These are phyloP conservation scores for Capsella bursapastoris DNA, from an alignment of 345 rosid genomes.

Conservation along the genomic window DNA sequence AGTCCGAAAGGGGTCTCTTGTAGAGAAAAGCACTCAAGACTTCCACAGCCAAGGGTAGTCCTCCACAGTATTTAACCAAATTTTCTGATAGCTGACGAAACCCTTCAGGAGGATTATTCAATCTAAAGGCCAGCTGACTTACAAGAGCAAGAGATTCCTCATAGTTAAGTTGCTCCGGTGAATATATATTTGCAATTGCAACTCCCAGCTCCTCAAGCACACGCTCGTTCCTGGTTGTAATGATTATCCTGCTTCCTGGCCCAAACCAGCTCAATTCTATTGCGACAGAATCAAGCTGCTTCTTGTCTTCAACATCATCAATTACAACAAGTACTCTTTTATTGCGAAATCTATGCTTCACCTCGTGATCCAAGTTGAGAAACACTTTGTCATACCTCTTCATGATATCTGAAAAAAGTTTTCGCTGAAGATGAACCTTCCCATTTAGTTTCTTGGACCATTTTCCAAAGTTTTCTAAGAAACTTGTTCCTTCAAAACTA, in stretches of 20 bases:
- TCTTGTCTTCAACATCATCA: constrained; percentile 14
- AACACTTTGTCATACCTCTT: background rate
- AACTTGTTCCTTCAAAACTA: constrained; percentile 42
- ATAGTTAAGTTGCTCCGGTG: background rate
- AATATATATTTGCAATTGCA: background rate
- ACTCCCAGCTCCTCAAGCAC: too few species aligned
- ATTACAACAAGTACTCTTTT: constrained; percentile 21
- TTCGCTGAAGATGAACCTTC: constrained; percentile 16
- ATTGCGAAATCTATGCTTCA: background rate
- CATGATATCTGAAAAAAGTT: constrained; percentile 43
- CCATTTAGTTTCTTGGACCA: constrained; percentile 17
- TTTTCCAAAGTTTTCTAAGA: constrained; percentile 43
- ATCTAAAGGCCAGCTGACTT: constrained; percentile 34
- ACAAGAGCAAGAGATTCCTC: constrained; percentile 36
- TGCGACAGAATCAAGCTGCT: background rate
- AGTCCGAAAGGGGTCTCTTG: too few species aligned
- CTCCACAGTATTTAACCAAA: constrained; percentile 26
- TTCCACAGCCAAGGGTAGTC: constrained; percentile 46
- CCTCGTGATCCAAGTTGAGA: constrained; percentile 1
- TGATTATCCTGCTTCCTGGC: constrained; percentile 31
- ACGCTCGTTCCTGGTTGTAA: constrained; percentile 8
- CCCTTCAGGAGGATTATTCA: constrained; percentile 1
- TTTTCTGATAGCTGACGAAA: background rate
- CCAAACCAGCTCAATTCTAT: constrained; percentile 3
- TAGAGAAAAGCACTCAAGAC: constrained; percentile 18